Evolutionary conservation across 2,329 filamentous ascomycete genomes (phyloP), one percentile per base, ranked within the genome.

Genomic region (Seiridium cupressi): DNA sequence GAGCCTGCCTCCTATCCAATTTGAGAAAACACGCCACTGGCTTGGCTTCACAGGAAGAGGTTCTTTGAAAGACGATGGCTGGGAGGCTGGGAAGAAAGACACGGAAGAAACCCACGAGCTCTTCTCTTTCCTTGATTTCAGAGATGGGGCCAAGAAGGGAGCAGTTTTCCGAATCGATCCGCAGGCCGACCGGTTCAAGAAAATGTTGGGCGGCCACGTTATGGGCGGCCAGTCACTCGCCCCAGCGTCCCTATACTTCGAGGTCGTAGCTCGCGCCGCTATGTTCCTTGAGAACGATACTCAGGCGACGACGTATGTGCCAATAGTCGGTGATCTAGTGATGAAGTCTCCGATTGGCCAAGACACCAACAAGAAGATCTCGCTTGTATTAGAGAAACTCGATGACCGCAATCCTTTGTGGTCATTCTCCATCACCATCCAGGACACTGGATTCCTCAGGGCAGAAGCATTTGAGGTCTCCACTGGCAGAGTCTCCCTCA

Each of bases 1-100:
- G 3, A 61, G 61, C 26, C 57, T 73, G n/a, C 70, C 72, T 3
- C 61, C 65, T 0, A 71, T 72, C 26, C 70, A 72, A 36, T 74
- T 73, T 44, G 66, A 69, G 10, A 68, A 69, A 54, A 64, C 61
- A 4, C 55, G 59, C 0, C 66, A 71, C 51, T 73, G 71, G 69
- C 47, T 59, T 8, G 44, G 48, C 26, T n/a, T 47, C 31, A 4
- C 8, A 9, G 32, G n/a, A 1, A 48, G 6, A n/a, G 32, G 11
- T 26, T 13, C n/a, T 48, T n/a, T n/a, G 6, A 48, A 48, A 48
- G 11, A 48, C 2, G 18, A 26, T 26, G 18, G 18, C 18, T 2
- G 1, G 18, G 18, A 26, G 18, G 18, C 18, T 26, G 18, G 18
- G 18, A 26, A 26, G 18, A 18, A 44, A 44, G 42, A 11, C 13